These are phyloP conservation scores for Mimosa pudica DNA, from an alignment of 306 rosid species.

Conservation along the genomic window DNA sequence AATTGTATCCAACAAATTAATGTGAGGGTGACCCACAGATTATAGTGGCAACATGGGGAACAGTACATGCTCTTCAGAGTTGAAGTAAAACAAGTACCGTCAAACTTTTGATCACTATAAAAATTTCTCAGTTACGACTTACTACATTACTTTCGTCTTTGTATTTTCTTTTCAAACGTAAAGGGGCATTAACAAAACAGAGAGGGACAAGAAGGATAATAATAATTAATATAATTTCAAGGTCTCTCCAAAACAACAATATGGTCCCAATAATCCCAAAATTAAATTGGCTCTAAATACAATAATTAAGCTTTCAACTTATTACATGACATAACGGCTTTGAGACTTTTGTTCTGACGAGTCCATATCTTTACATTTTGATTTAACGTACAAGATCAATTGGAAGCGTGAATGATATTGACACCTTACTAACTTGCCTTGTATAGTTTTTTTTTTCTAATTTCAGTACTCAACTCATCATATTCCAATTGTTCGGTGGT, in stretches of 20 bases:
- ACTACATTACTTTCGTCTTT: neutral
- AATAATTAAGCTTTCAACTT: slow-evolving; percentile 14
- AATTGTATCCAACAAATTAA: slow-evolving; percentile 18
- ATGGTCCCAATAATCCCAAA: slow-evolving; percentile 36
- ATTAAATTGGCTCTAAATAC: slow-evolving; percentile 27
- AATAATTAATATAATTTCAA: slow-evolving; percentile 35
- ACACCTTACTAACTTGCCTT: slow-evolving; percentile 23
- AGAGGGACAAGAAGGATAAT: neutral
- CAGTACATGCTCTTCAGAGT: slow-evolving; percentile 5
- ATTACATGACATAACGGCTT: slow-evolving; percentile 34
- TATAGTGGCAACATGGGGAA: slow-evolving; percentile 30
- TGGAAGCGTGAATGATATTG: slow-evolving; percentile 11
- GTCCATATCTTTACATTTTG: neutral
- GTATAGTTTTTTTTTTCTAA: neutral
- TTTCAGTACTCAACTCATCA: neutral
- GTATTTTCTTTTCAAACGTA: slow-evolving; percentile 1
- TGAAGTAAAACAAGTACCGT: slow-evolving; percentile 20
- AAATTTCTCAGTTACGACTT: slow-evolving; percentile 14
- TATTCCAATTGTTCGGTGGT: neutral
- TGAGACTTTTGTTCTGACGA: slow-evolving; percentile 19
- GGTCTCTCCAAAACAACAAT: neutral
- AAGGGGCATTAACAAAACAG: slow-evolving; percentile 13
- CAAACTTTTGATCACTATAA: slow-evolving; percentile 6
- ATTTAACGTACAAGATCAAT: slow-evolving; percentile 24
- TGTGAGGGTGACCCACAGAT: slow-evolving; percentile 16